Evolutionary conservation across 2,329 filamentous ascomycete genomes (phyloP), one percentile per base, ranked within the genome.

Genomic region (Davidsoniella neocaledoniae): DNA sequence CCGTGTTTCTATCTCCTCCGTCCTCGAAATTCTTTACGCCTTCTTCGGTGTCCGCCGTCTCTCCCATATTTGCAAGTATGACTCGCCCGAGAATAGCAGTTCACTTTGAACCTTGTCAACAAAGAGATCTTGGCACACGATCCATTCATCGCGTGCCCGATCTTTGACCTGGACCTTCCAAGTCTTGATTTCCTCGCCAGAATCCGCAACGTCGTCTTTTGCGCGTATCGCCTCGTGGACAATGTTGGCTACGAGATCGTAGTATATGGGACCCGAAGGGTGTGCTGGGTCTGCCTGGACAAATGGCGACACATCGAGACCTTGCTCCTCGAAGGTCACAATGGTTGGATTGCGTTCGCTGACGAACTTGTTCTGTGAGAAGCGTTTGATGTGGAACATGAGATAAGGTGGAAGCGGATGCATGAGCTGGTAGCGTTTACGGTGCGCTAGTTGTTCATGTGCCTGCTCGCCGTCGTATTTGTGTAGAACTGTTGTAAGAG

Each of bases 21-120:
- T 46, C 29, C 33, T 39, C 17, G 3, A 9, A 14, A 10, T 21
- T 33, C 26, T 16, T 40, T 17, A 39, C 19, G 17, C 37, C 19
- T 17, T 25, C 23, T 21, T 23, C 21, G 17, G 12, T 54, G 68
- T 70, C 60, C 76, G 81, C 64, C 87, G 76, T 63, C 83, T 73
- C 69, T 96, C 91, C 91, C 91, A 96, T 42, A 98, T 78, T 75
- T 96, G 93, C 52, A 96, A 66, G 69, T 96, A 96, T 50, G 84
- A 84, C 72, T 98, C 91, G 48, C 90, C 86, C 0, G 93, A 82
- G 60, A 94, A 94, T 56, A 98, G 63, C 58, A 94, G 74, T 69
- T 98, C 90, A 55, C 77, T 84, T 64, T 90, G 83, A 17, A 91
- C 83, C 64, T 81, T 81, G 61, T 95, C 85, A 5, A 98, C 90